Evolutionary conservation across 768 basidiomycete species (phyloP).

Genomic region (Boletus sp.): DNA sequence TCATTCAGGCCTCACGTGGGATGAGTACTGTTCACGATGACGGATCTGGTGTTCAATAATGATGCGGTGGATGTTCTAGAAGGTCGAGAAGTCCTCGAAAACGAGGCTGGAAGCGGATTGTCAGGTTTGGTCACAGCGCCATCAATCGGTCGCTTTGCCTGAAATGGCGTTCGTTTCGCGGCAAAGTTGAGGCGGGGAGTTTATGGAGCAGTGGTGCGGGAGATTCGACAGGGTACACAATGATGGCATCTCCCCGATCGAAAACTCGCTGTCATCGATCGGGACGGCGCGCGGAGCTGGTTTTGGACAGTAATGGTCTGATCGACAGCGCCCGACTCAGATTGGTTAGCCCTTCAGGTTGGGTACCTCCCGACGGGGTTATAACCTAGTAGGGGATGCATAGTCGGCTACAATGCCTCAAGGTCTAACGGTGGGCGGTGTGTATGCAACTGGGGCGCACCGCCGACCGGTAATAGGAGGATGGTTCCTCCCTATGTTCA

Average conservation of each 20-base stretch:
- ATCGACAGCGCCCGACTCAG: conserved; percentile 1
- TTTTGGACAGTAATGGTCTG: conserved; percentile 10
- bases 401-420: neutral
- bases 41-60: neutral
- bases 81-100: conserved; percentile 9
- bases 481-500: neutral
- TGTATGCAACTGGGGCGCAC: neutral
- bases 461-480: neutral
- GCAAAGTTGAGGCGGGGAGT: neutral
- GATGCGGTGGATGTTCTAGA: conserved; percentile 16
- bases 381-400: too few species aligned
- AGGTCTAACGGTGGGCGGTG: neutral
- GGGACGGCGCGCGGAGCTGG: conserved; percentile 16
- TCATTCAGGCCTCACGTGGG: conserved; percentile 11
- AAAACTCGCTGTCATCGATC: conserved; percentile 20
- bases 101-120: neutral
- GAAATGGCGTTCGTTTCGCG: neutral
- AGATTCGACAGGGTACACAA: conserved; percentile 3
- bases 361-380: neutral
- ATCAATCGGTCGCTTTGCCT: neutral
- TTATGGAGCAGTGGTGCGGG: neutral
- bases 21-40: neutral
- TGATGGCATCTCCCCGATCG: conserved; percentile 22
- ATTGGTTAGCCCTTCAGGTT: neutral
- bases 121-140: neutral